Conservation (phyloP, 2,329 filamentous ascomycete species). For the Sporothrix luriei region DNA sequence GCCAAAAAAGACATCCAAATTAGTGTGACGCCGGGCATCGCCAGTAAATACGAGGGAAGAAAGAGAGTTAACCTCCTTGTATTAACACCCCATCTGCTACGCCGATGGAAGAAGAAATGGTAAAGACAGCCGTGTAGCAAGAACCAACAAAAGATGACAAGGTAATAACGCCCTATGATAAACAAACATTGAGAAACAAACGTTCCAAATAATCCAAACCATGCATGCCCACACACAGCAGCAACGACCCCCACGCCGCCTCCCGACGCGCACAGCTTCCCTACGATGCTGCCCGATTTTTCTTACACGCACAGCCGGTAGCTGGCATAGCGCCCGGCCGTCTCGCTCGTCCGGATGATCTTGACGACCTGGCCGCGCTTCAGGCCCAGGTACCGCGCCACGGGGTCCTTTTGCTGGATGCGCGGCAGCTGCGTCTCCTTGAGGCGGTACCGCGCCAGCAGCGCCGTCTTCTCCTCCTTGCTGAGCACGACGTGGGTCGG, state of each 20-base stretch:
- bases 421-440: constrained; percentile 97
- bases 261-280: no score
- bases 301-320: constrained; percentile 71
- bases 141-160: neutral
- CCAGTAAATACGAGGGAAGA: neutral
- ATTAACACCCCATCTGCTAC: neutral
- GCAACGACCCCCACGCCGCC: neutral
- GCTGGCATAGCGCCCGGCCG: constrained; percentile 93
- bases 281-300: constrained; percentile 35
- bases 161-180: constrained; percentile 25
- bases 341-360: constrained; percentile 95
- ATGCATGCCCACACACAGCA: neutral
- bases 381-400: constrained; percentile 87
- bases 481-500: constrained; percentile 91
- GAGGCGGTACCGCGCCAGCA: constrained; percentile 86
- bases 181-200: constrained; percentile 18
- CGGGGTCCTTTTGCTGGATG: constrained; percentile 88
- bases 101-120: neutral
- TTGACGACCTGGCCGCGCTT: constrained; percentile 94
- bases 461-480: constrained; percentile 80
- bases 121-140: neutral
- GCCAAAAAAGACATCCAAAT: constrained; percentile 9
- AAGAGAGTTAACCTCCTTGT: constrained; percentile 1
- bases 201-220: neutral
- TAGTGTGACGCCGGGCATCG: neutral